phyloP scores from a whole-genome alignment of 2,329 filamentous ascomycete genomes.

The Leptographium procerum region DNA sequence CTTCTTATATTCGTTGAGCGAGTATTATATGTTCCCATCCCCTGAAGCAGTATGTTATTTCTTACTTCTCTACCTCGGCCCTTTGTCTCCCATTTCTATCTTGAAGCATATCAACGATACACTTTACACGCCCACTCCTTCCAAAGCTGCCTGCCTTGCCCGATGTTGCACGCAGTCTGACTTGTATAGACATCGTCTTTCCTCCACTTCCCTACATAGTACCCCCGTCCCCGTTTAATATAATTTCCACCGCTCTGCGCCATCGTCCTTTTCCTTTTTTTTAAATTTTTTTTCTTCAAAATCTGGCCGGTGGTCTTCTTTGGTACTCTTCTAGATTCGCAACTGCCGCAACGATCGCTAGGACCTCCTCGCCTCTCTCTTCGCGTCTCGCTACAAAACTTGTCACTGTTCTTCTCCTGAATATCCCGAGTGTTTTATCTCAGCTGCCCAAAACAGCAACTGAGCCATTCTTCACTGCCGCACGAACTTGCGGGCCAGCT shows the following conservation, averaged over 20 bases:
- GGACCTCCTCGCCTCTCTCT: not conserved
- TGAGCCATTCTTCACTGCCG: not conserved
- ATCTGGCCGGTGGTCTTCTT: not conserved
- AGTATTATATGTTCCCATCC: not conserved
- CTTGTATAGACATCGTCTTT: not conserved
- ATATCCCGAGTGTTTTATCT: not conserved
- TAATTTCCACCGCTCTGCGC: not conserved
- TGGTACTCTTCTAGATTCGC: not conserved
- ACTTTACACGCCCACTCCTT: not conserved
- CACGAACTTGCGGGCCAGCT: not conserved
- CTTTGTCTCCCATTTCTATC: not conserved
- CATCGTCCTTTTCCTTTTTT: not conserved
- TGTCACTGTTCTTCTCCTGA: not conserved
- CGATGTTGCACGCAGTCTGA: not conserved
- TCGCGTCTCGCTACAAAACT: not conserved
- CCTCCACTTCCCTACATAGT: not conserved
- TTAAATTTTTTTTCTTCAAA: too few relatives aligned
- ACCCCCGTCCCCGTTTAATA: not conserved
- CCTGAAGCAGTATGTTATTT: not conserved
- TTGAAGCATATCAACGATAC: not conserved
- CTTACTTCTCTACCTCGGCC: not conserved
- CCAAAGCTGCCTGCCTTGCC: too few relatives aligned
- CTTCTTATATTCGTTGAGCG: not conserved
- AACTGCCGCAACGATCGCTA: not conserved
- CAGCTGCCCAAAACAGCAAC: constrained; percentile 9